A percentile compares a stretch with the other conserved stretches of the same genome.
phyloP scores from a whole-genome alignment of 2,329 filamentous ascomycete genomes.

The Arachnopeziza araneosa region DNA sequence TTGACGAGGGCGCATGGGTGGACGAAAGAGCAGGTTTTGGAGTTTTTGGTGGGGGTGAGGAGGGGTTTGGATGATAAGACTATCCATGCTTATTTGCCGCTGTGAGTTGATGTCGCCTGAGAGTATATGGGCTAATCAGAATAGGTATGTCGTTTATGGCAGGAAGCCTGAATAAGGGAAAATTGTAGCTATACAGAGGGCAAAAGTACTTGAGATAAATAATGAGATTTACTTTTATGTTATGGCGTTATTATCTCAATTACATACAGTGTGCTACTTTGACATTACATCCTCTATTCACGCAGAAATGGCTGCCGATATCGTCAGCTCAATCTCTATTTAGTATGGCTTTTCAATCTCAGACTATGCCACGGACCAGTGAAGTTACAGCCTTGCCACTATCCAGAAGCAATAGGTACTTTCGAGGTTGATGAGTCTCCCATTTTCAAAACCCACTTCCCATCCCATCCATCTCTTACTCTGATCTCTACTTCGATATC shows the following conservation, averaged over 20 bases:
- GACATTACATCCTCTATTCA: too few species aligned
- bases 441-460: neutral
- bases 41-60: constrained; percentile 3
- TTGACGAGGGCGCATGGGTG: constrained; percentile 7
- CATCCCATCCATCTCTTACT: neutral
- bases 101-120: neutral
- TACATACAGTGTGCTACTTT: too few species aligned
- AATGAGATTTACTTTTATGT: too few species aligned
- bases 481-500: neutral
- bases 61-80: constrained; percentile 2
- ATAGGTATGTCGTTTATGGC: neutral
- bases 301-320: too few species aligned
- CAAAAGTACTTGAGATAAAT: too few species aligned
- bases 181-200: too few species aligned
- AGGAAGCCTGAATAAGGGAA: neutral
- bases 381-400: too few species aligned
- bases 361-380: too few species aligned
- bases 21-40: constrained; percentile 5
- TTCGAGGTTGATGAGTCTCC: too few species aligned
- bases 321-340: too few species aligned
- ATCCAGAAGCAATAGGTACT: neutral
- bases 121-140: neutral
- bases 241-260: too few species aligned
- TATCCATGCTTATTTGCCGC: neutral
- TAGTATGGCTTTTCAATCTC: too few species aligned